Percentiles rank a stretch among this genome's conserved stretches.
Evolutionary conservation across 495 filamentous ascomycete species (phyloP).

Genomic region (Neohortaea acidophila): DNA sequence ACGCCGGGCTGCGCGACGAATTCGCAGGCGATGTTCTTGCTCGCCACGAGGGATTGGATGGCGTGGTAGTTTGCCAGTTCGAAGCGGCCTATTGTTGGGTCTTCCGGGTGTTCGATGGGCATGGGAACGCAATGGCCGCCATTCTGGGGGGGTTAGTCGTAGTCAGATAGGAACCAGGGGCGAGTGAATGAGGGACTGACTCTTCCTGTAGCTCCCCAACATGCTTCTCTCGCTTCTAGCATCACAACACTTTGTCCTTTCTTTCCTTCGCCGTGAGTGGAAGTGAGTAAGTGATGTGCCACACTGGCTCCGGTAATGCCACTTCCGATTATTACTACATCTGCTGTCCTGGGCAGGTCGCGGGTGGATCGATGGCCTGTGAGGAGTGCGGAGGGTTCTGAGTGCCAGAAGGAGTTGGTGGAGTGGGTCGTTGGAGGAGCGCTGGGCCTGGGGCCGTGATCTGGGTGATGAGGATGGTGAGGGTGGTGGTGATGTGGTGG

Average conservation of each 20-base stretch:
- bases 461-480: slow-evolving; percentile 1
- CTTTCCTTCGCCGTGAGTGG: slow-evolving; percentile 1
- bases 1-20: slow-evolving; percentile 38
- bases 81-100: slow-evolving; percentile 39
- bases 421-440: slow-evolving; percentile 36
- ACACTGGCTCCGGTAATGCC: slow-evolving; percentile 58
- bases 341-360: slow-evolving; percentile 40
- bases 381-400: slow-evolving; percentile 39
- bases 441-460: slow-evolving; percentile 9
- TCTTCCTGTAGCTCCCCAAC: slow-evolving; percentile 67
- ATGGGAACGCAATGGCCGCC: slow-evolving; percentile 61
- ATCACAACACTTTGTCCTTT: slow-evolving; percentile 40
- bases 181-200: slow-evolving; percentile 25
- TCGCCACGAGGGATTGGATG: slow-evolving; percentile 36
- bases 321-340: slow-evolving; percentile 57
- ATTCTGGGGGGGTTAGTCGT: slow-evolving; percentile 31
- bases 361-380: slow-evolving; percentile 45
- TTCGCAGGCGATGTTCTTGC: slow-evolving; percentile 45
- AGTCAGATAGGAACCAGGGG: neutral
- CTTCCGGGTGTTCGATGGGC: slow-evolving; percentile 34
- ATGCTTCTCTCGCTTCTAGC: slow-evolving; percentile 65
- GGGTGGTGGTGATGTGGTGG: neutral
- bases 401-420: slow-evolving; percentile 62
- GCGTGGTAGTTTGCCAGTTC: slow-evolving; percentile 45
- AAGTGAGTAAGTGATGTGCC: slow-evolving; percentile 42